Base-by-base conservation (phyloP, 345 rosid genomes). In the Salix brachista region DNA sequence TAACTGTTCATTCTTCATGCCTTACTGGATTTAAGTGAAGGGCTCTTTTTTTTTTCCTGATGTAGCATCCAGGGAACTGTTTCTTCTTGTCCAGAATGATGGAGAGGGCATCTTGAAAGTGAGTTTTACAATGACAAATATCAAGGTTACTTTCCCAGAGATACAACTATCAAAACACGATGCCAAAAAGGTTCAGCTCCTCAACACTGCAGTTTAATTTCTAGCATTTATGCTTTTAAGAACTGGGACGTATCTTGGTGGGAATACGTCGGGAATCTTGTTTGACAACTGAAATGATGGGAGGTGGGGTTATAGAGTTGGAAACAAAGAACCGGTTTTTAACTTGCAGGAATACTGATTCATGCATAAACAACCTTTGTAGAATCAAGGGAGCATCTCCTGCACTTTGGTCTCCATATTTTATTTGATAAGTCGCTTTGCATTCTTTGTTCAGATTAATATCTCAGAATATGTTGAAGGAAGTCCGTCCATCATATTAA, bases 11-110 rank as follows among this genome's bases (percentile, higher is more conserved):
- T 52, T 75, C 32, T 18, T 13, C 21, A 18, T 34, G 68, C 66
- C 46, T 54, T 19, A 19, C 23, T 18, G 69, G 9, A 30, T 44
- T 44, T 42, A 18, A 41, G 61, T 73, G 6, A 61, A 71, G 42
- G 36, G 5, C 60, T 75, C 39, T 6, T 10, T 10, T 42, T 42
- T 42, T 54, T 34, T 1, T 70, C 69, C 65, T 56, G 67, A 18
- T 76, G 74, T 71, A 84, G 89, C 66, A 61, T 62, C 83, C 18
- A 61, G 76, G 79, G 80, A 82, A 46, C 44, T 73, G 37, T 72
- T 79, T 76, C 73, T 86, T 13, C 28, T 84, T 71, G 76, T 86
- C 48, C 79, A 78, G 80, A 83, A 88, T 76, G 77, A 75, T 71
- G 89, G 85, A 25, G 84, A 76, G 54, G 56, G 2, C 32, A 60